A percentile compares a stretch with the other conserved stretches of the same genome.
Conservation (phyloP, 2,329 filamentous ascomycete genomes). For the Drechslerella coelobrocha region DNA sequence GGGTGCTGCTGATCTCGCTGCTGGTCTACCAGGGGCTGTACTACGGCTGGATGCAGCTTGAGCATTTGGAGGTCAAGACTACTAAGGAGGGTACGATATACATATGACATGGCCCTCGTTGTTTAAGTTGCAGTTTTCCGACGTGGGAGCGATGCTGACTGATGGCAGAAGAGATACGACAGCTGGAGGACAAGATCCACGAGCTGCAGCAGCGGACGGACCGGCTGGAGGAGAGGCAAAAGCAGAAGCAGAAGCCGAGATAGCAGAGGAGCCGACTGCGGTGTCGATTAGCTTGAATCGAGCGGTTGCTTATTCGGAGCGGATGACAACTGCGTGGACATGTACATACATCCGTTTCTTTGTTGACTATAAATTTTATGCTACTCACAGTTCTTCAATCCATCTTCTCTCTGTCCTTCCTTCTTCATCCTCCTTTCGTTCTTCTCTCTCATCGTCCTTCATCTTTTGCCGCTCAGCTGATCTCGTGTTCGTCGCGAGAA, state of each 20-base stretch:
- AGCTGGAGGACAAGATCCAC: slow-evolving; percentile 32
- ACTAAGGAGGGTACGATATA: slow-evolving; percentile 65
- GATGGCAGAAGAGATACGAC: slow-evolving; percentile 28
- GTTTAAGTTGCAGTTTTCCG: too few species aligned
- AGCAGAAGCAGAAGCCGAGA: slow-evolving; percentile 17
- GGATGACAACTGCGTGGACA: too few species aligned
- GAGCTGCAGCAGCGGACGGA: slow-evolving; percentile 18
- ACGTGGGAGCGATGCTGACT: background rate
- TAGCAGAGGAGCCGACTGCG: slow-evolving; percentile 42
- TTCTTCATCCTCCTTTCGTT: background rate
- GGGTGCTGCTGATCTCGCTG: slow-evolving; percentile 75
- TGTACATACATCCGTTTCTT: too few species aligned
- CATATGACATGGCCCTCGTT: background rate
- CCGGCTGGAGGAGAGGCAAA: slow-evolving; percentile 18
- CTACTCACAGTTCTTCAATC: too few species aligned
- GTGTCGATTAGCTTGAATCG: too few species aligned
- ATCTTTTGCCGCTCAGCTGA: background rate
- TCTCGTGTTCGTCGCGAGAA: background rate
- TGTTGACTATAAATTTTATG: too few species aligned
- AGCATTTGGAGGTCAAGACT: slow-evolving; percentile 71
- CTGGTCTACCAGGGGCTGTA: slow-evolving; percentile 81
- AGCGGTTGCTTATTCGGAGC: too few species aligned
- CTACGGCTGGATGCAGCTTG: slow-evolving; percentile 76
- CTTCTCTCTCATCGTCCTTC: too few species aligned
- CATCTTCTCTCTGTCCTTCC: background rate